Conservation (phyloP, 2,329 filamentous ascomycete genomes). For the Daldinia sp. region DNA sequence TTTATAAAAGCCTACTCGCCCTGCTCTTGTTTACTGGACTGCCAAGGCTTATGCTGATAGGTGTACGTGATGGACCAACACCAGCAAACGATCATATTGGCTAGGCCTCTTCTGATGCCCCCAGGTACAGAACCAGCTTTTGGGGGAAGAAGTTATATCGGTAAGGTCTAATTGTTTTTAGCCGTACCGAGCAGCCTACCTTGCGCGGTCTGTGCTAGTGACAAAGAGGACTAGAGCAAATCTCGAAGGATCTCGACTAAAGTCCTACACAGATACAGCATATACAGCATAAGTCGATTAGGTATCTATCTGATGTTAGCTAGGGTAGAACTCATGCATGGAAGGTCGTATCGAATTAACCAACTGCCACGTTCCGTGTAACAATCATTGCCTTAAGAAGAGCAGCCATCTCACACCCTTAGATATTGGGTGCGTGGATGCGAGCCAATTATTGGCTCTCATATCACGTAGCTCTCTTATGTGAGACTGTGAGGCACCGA, state of each 20-base stretch:
- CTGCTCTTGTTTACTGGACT: conserved; percentile 30
- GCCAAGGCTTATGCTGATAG: conserved; percentile 32
- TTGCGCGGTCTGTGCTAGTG: conserved; percentile 15
- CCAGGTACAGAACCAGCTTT: conserved; percentile 28
- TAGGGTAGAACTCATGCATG: conserved; percentile 13
- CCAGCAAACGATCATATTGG: conserved; percentile 19
- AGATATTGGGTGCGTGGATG: conserved; percentile 16
- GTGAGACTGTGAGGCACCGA: conserved; percentile 8
- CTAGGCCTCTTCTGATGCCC: conserved; percentile 13
- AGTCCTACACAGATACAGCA: neutral
- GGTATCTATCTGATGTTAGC: neutral
- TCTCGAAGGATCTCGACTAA: conserved; percentile 33
- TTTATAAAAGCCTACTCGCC: conserved; percentile 28
- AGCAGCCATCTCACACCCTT: conserved; percentile 21
- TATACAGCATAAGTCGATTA: conserved; percentile 1
- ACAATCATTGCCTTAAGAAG: conserved; percentile 19
- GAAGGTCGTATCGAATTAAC: conserved; percentile 7
- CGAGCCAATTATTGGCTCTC: conserved; percentile 3
- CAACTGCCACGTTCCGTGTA: conserved; percentile 35
- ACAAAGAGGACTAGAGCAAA: conserved; percentile 16
- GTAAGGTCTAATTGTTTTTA: conserved; percentile 17
- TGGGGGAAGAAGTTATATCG: conserved; percentile 19
- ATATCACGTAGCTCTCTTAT: neutral
- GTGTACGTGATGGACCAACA: conserved; percentile 19
- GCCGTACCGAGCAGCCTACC: conserved; percentile 1